phyloP scores from a whole-genome alignment of 768 basidiomycete species.

The Phylloporus arenicola region DNA sequence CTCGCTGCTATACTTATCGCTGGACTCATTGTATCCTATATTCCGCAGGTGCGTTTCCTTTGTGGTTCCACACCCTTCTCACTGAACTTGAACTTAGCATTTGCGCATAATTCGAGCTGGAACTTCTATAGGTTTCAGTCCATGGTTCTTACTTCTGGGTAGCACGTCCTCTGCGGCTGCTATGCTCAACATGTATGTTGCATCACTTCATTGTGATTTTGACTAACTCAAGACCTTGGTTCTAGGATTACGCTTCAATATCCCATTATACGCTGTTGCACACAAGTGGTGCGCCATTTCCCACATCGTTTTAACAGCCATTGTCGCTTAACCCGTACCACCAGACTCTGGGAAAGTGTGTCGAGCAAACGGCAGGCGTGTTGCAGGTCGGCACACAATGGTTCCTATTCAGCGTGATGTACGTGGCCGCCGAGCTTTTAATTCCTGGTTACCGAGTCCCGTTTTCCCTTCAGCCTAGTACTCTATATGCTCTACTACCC shows the following conservation, averaged over 20 bases:
- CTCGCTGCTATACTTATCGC: constrained; percentile 60
- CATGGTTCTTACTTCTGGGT: constrained; percentile 87
- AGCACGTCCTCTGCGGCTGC: constrained; percentile 77
- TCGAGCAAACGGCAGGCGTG: constrained; percentile 78
- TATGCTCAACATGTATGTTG: constrained; percentile 73
- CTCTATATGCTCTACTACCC: constrained; percentile 95
- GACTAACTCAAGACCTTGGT: background rate
- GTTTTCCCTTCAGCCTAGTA: constrained; percentile 53
- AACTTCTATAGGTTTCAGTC: constrained; percentile 86
- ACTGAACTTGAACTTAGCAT: constrained; percentile 43
- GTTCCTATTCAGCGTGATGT: constrained; percentile 83
- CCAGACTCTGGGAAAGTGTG: constrained; percentile 64
- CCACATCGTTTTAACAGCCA: background rate
- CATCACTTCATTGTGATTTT: background rate
- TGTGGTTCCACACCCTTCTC: background rate
- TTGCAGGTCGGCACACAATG: constrained; percentile 80
- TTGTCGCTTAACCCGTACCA: background rate
- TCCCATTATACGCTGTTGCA: constrained; percentile 76
- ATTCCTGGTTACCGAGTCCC: background rate
- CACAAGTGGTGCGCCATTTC: constrained; percentile 53
- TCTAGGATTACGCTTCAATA: constrained; percentile 79
- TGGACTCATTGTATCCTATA: constrained; percentile 78
- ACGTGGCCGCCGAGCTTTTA: constrained; percentile 25
- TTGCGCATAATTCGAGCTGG: constrained; percentile 70
- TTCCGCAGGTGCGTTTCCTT: constrained; percentile 60